Base-by-base conservation (phyloP, 2,329 filamentous ascomycete species). In the Rhynchosporium secalis region DNA sequence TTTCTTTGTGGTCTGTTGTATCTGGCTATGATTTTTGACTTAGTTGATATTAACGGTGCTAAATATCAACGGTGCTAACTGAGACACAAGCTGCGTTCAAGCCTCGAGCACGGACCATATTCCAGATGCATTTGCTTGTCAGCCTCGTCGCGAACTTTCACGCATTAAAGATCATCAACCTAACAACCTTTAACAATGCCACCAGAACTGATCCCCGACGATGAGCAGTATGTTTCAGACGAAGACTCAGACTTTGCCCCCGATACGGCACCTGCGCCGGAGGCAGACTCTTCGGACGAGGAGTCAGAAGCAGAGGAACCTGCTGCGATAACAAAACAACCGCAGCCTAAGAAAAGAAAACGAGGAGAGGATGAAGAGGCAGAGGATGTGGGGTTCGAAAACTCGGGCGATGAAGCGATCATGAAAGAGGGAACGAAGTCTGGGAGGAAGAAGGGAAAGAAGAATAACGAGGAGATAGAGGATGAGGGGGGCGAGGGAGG, bases 211-310 rank as follows among this genome's bases (percentile, higher is more conserved):
- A 63, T 72, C 12, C 71, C 66, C 20, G 66, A 66, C 3, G 71
- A 74, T 36, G 82, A 84, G 63, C 78, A 84, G 62, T 91, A 91
- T 70, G 84, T 81, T 15, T 90, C 88, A 1, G 87, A 87, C 3
- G 86, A 91, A 68, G 89, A 92, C 72, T 89, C 88, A 9, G 88
- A 91, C 72, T 91, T 91, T 65, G 83, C 86, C 29, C 84, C 83
- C n/a, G 86, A 85, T 51, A 78, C 79, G 20, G 80, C 72, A 33
- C 70, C 76, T 43, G 74, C 70, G 13, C 71, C 75, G n/a, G 73
- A 68, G 38, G 80, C 77, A 15, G 78, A 75, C 13, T 79, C 81
- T 4, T 78, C 77, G 4, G 85, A 82, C 61, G 81, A 81, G 7
- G 75, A 73, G 55, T 70, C 73, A 28, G 77, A 77, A 56, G 72